Evolutionary conservation across 1,139 yeast species (phyloP), one percentile per base, ranked within the genome.

Genomic region (Ogataea hybrid): DNA sequence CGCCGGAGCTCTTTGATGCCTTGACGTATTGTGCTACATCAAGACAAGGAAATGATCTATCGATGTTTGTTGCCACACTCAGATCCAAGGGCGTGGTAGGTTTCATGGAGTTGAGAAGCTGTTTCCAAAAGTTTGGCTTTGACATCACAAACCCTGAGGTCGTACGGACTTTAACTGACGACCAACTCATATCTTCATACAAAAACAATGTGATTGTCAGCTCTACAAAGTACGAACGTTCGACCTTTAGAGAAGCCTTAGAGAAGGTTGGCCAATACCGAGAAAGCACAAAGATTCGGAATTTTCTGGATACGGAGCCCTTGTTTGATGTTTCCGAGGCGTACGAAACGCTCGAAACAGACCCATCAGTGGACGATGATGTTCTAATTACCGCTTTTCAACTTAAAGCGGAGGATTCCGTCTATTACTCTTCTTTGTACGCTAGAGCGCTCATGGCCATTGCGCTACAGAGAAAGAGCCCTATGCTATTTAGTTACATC

Each of bases 281-380:
- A 48, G 61, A 70, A 7, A 79, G 84, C 20, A 49, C 56, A 0
- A 53, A 45, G 6, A 55, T 87, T n/a, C 52, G 52, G 6, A 62
- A 67, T 16, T 80, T 67, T 48, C 59, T 84, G 29, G 70, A 68
- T 4, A 67, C 71, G 23, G 90, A 84, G 54, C 73, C 84, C 2
- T 56, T 78, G 28, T 75, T 77, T 11, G 62, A 58, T 40, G 50
- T 77, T 5, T 58, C 62, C 3, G 73, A 78, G 39, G 94, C 96
- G 0, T 77, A 84, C 51, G 71, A 70, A 1, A 71, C 74, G 12
- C 63, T 88, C 36, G 82, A 79, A 12, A 74, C 84, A 18, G 82
- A 76, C 51, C 78, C 75, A 28, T 70, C 77, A 6, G 82, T 87
- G 4, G 94, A 84, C 56, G 92, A 84, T 55, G 94, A 84, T 46